Evolutionary conservation across 805 yeast species (phyloP).

Genomic region (Metschnikowia koreensis): DNA sequence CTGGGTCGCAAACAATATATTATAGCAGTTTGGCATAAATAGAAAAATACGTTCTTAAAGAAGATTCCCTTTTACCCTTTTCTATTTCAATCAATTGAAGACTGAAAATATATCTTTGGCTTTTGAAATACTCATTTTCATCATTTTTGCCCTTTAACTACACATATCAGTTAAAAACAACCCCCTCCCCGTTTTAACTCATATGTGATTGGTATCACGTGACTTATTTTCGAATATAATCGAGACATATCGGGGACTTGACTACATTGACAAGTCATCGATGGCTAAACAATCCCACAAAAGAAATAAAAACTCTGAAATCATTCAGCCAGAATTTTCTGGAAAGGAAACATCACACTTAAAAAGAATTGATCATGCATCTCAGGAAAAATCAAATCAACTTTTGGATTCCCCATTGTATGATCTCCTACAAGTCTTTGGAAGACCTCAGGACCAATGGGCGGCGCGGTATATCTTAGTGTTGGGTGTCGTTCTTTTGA

Average conservation of each 20-base stretch:
- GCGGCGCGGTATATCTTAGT: slow-evolving; percentile 76
- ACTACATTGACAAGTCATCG: not conserved
- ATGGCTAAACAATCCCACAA: slow-evolving; percentile 1
- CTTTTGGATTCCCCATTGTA: slow-evolving; percentile 50
- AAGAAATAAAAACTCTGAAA: not conserved
- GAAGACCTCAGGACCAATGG: slow-evolving; percentile 86
- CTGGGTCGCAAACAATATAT: too few relatives aligned
- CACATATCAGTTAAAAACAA: too few relatives aligned
- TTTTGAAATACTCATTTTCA: too few relatives aligned
- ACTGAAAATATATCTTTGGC: too few relatives aligned
- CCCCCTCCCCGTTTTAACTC: not conserved
- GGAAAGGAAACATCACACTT: not conserved
- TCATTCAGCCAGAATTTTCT: too few relatives aligned
- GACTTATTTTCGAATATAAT: not conserved
- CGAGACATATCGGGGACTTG: not conserved
- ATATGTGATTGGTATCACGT: not conserved
- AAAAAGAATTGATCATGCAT: not conserved
- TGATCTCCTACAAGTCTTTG: slow-evolving; percentile 75
- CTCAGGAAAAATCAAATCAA: slow-evolving; percentile 5
- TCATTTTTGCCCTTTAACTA: too few relatives aligned
- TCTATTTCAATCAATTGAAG: too few relatives aligned
- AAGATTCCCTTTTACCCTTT: too few relatives aligned
- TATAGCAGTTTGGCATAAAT: too few relatives aligned
- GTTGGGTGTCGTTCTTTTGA: slow-evolving; percentile 67
- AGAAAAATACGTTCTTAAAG: too few relatives aligned